Percentiles rank a stretch among this genome's conserved stretches.
phyloP scores from a whole-genome alignment of 2,329 filamentous ascomycete genomes.

The Colletotrichum chrysophilum region DNA sequence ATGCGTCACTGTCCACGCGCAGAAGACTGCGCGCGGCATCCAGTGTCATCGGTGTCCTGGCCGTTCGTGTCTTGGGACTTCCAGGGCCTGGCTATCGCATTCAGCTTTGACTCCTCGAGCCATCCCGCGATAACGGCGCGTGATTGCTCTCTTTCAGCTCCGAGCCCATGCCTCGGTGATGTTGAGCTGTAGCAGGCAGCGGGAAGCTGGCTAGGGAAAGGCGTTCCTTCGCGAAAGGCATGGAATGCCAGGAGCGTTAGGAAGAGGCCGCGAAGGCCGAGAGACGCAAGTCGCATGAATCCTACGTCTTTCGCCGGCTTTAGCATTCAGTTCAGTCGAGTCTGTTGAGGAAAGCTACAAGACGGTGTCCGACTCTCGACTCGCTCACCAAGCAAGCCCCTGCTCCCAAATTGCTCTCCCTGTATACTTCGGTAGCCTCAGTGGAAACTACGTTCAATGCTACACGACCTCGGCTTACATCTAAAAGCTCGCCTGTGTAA shows the following conservation, averaged over 20 bases:
- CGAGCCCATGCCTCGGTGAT: background rate
- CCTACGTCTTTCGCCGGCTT: background rate
- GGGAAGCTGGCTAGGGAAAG: background rate
- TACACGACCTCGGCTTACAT: too few relatives aligned
- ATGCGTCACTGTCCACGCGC: background rate
- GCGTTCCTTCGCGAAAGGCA: background rate
- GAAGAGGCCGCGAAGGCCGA: background rate
- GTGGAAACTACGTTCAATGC: too few relatives aligned
- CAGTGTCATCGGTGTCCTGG: fast-evolving
- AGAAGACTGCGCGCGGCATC: background rate
- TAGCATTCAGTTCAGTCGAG: background rate
- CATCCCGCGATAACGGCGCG: background rate
- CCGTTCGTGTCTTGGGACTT: background rate
- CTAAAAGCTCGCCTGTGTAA: too few relatives aligned
- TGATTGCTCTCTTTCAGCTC: background rate
- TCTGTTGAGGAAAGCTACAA: background rate
- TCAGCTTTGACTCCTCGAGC: too few relatives aligned
- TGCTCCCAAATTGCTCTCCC: background rate
- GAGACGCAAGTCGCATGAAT: background rate
- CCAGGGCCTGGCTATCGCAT: background rate
- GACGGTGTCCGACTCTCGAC: too few relatives aligned
- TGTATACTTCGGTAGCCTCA: too few relatives aligned
- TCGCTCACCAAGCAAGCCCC: background rate
- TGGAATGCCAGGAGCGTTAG: background rate
- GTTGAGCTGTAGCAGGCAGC: background rate